Conservation (phyloP, 192 early-diverging fungal genomes). For the Coemansia sp. region DNA sequence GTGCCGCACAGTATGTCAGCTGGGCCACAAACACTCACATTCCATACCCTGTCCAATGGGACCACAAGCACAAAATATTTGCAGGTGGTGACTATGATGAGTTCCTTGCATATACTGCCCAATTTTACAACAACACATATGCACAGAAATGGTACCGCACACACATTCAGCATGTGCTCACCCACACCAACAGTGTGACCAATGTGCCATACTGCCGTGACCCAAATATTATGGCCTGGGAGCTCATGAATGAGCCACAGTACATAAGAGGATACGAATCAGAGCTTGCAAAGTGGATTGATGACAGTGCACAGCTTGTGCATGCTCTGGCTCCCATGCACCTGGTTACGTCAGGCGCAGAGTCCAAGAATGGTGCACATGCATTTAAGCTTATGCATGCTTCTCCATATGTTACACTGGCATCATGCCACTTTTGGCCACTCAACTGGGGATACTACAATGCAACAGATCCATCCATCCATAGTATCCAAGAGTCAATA, state of each 20-base stretch:
- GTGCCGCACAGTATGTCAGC: constrained; percentile 60
- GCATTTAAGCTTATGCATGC: constrained; percentile 58
- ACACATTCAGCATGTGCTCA: constrained; percentile 52
- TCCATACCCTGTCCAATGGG: constrained; percentile 59
- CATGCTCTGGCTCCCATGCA: constrained; percentile 55
- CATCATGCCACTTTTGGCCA: constrained; percentile 55
- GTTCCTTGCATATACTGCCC: constrained; percentile 52
- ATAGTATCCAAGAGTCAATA: constrained; percentile 41
- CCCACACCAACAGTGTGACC: constrained; percentile 52
- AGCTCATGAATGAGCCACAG: constrained; percentile 72
- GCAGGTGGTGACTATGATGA: constrained; percentile 30
- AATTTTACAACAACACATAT: constrained; percentile 51
- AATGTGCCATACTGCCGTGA: constrained; percentile 56
- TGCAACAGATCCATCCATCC: constrained; percentile 37
- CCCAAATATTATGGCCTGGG: constrained; percentile 64
- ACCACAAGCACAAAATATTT: constrained; percentile 20
- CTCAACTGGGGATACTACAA: constrained; percentile 62
- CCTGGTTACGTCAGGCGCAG: constrained; percentile 61
- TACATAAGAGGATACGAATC: constrained; percentile 15
- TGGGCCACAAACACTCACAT: constrained; percentile 57
- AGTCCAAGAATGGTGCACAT: constrained; percentile 56
- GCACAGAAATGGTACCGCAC: constrained; percentile 49
- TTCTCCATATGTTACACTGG: constrained; percentile 50
- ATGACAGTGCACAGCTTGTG: constrained; percentile 52
- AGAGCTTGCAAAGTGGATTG: constrained; percentile 52